Evolutionary conservation across 495 filamentous ascomycete genomes (phyloP).

Genomic region (Astrocystis sublimbata): DNA sequence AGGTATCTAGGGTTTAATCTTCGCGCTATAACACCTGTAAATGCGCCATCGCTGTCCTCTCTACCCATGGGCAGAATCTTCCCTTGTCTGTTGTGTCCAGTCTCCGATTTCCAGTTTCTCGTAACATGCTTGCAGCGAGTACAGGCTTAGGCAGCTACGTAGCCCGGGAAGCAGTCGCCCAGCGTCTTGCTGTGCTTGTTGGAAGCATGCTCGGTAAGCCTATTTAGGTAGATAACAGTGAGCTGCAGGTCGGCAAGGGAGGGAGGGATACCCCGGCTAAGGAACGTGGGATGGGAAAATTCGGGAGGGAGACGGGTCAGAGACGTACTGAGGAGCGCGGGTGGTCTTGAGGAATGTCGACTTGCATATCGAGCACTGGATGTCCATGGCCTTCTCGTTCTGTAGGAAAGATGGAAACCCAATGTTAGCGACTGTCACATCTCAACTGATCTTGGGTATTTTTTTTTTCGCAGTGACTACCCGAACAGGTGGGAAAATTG

Average conservation of each 20-base stretch:
- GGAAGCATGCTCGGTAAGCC: slow-evolving; percentile 53
- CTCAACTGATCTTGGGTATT: too few species aligned
- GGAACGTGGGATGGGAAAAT: neutral
- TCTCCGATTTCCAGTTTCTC: neutral
- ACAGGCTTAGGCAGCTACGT: slow-evolving; percentile 22
- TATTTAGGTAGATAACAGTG: slow-evolving; percentile 21
- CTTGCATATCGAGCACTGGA: slow-evolving; percentile 58
- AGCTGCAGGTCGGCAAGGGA: slow-evolving; percentile 1
- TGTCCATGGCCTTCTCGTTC: slow-evolving; percentile 56
- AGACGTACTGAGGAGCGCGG: slow-evolving; percentile 51
- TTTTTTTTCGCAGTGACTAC: neutral
- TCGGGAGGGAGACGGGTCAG: neutral
- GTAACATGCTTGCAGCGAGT: neutral
- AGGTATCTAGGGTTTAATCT: too few species aligned
- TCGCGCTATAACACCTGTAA: slow-evolving; percentile 17
- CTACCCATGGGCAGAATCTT: neutral
- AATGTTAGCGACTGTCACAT: neutral
- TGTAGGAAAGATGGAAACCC: slow-evolving; percentile 16
- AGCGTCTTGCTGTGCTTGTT: slow-evolving; percentile 59
- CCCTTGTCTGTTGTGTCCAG: neutral
- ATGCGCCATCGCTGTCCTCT: slow-evolving; percentile 12
- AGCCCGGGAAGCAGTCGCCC: slow-evolving; percentile 55
- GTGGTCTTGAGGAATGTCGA: slow-evolving; percentile 59
- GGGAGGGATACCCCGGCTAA: neutral
- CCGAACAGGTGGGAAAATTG: too few species aligned